Conservation (phyloP, 371 early-diverging fungal genomes). For the Mortierella sp. region DNA sequence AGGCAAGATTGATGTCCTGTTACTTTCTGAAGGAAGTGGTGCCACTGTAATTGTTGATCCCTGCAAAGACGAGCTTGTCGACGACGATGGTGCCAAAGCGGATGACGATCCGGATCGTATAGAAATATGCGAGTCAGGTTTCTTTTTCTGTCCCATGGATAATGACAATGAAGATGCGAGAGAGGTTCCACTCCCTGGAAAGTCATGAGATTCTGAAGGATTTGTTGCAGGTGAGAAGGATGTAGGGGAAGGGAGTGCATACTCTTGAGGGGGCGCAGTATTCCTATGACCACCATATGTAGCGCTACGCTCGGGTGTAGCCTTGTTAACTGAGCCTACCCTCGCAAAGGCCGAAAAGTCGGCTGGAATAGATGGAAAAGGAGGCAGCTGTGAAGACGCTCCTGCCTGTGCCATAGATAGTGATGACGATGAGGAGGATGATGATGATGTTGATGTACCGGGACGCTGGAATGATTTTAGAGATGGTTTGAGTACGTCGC, state of each 20-base stretch:
- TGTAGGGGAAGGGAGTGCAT: background rate
- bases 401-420: background rate
- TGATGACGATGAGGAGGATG: slow-evolving; percentile 11
- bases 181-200: background rate
- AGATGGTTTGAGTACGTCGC: slow-evolving; percentile 5
- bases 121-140: background rate
- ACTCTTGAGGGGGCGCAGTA: background rate
- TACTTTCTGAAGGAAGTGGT: background rate
- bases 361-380: slow-evolving; percentile 20
- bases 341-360: slow-evolving; percentile 34
- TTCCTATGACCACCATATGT: slow-evolving; percentile 4
- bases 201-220: background rate
- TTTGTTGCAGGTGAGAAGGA: background rate
- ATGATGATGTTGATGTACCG: background rate
- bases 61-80: background rate
- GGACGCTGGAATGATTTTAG: slow-evolving; percentile 7
- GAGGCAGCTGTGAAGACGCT: slow-evolving; percentile 10
- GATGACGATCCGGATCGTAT: background rate
- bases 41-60: background rate
- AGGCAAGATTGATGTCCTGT: background rate
- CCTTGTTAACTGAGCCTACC: background rate
- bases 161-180: slow-evolving; percentile 10
- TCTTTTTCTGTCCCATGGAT: slow-evolving; percentile 5
- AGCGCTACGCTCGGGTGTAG: background rate
- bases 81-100: background rate